Conservation (phyloP, 2,329 filamentous ascomycete genomes). For the Hypoxylon sp. region DNA sequence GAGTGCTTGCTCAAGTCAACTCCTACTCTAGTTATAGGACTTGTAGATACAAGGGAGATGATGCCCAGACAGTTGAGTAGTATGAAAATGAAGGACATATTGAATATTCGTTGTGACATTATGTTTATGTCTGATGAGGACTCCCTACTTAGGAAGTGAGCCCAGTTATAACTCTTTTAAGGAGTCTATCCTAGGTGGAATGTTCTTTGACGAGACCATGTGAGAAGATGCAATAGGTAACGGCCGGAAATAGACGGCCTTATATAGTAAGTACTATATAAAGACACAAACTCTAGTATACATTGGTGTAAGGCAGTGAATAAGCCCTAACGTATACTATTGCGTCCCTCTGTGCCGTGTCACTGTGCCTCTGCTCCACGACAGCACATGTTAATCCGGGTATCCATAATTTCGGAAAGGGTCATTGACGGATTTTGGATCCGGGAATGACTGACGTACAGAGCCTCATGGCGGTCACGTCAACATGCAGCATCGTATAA, state of each 20-base stretch:
- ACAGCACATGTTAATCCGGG: constrained; percentile 29
- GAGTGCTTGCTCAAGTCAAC: constrained; percentile 11
- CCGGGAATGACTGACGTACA: constrained; percentile 34
- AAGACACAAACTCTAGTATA: constrained; percentile 12
- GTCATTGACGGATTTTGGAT: constrained; percentile 28
- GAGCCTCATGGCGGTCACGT: constrained; percentile 36
- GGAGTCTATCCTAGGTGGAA: neutral
- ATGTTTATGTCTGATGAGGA: neutral
- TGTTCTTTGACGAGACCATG: neutral
- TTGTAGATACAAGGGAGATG: constrained; percentile 26
- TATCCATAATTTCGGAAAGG: constrained; percentile 18
- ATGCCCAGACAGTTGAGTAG: constrained; percentile 30
- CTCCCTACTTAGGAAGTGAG: constrained; percentile 28
- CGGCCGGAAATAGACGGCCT: constrained; percentile 3
- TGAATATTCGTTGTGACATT: constrained; percentile 23
- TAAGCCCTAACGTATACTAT: constrained; percentile 17
- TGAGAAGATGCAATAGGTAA: neutral
- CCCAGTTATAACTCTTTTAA: constrained; percentile 1
- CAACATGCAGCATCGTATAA: constrained; percentile 35
- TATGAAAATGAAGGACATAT: constrained; percentile 30
- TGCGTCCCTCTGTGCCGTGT: neutral
- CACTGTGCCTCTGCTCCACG: constrained; percentile 16
- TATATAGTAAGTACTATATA: constrained; percentile 30
- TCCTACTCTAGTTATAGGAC: constrained; percentile 13
- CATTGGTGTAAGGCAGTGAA: constrained; percentile 4